Evolutionary conservation across 768 basidiomycete species (phyloP), one percentile per base, ranked within the genome.

Genomic region (Coprinopsis marcescibilis): DNA sequence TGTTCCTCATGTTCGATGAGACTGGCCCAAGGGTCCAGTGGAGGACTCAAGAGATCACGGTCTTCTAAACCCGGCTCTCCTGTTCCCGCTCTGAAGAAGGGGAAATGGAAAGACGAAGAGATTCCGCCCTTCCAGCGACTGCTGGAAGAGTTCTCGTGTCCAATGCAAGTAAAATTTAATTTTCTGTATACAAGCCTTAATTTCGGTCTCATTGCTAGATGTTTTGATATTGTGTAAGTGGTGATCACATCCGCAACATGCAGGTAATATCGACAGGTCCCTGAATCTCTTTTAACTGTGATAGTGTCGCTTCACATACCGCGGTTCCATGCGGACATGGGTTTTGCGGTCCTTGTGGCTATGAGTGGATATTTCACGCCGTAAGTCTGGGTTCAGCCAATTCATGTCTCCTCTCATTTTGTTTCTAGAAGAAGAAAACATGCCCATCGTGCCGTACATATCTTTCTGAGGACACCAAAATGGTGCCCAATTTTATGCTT

Each of bases 271-370:
- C 19, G 6, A 37, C 17, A 11, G 35, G 17, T 37, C 8, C 5
- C 20, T 25, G 38, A 48, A 40, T 45, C 35, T 20, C 23, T n/a
- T 32, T 24, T 39, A 51, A 19, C 29, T 15, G 43, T 21, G 29
- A 35, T 13, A 33, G 85, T 45, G 81, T 76, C 26, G 75, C 72
- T 25, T 69, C 83, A 3, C 79, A 87, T 57, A 51, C 79, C 21
- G 71, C 76, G 19, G 84, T 80, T 56, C 83, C 85, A 2, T 89
- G 86, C 54, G 86, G 86, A 11, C 86, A 89, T 57, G 80, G 76
- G 20, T 76, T 75, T 50, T 89, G 86, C 48, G 86, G 81, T 6
- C 71, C 76, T 33, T 89, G 86, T 56, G 77, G 76, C 10, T 70
- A 74, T 63, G 61, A 68, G 47, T 88, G 85, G 85, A 65, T 78